These are phyloP conservation scores for Asclepias syriaca DNA, from an alignment of 257 asterid genomes.

Conservation along the genomic window DNA sequence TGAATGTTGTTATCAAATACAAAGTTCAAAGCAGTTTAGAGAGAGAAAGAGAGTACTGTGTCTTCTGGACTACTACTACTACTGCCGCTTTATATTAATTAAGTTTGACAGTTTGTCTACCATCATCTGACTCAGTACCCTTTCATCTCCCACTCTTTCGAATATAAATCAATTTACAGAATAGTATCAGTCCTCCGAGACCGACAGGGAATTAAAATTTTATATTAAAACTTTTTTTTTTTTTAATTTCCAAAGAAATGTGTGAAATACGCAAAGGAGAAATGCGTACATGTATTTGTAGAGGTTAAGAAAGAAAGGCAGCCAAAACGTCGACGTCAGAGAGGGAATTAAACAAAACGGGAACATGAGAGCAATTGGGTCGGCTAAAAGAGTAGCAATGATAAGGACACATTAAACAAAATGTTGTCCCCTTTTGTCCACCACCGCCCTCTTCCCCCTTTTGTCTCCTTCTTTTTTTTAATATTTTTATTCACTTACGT, in stretches of 20 bases:
- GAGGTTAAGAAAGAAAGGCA: too few species aligned
- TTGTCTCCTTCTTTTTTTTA: not conserved
- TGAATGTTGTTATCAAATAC: conserved; percentile 15
- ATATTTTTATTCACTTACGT: too few species aligned
- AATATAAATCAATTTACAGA: too few species aligned
- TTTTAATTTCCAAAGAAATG: not conserved
- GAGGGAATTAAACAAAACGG: conserved; percentile 8
- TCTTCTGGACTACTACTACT: too few species aligned
- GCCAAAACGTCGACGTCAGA: too few species aligned
- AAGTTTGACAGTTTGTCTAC: conserved; percentile 18
- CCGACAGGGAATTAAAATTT: too few species aligned
- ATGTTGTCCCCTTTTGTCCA: conserved; percentile 28
- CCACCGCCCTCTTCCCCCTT: not conserved
- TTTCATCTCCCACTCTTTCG: too few species aligned
- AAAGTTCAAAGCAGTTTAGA: conserved; percentile 3
- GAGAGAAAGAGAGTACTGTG: too few species aligned
- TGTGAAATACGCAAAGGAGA: conserved; percentile 17
- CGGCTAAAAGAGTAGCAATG: conserved; percentile 53
- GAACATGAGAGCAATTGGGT: conserved; percentile 43
- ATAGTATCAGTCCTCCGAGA: too few species aligned
- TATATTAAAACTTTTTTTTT: not conserved
- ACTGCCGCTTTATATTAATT: too few species aligned
- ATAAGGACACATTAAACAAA: conserved; percentile 40
- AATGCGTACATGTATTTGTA: conserved; percentile 12
- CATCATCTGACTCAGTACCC: not conserved